Evolutionary conservation across 169 alveolate genomes (phyloP).

Genomic region (Eimeria necatrix): DNA sequence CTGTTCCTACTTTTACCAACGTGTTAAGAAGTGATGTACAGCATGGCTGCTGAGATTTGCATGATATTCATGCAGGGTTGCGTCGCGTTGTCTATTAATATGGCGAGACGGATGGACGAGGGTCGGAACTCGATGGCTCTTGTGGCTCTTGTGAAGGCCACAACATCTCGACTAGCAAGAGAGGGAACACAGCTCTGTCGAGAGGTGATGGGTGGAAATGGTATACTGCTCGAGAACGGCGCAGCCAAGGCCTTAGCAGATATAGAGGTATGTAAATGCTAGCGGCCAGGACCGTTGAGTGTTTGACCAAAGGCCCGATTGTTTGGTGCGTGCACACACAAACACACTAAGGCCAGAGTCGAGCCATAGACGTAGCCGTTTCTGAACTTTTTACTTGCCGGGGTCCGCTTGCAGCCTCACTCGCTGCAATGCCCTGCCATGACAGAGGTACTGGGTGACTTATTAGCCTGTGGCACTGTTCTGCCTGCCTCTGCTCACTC

Average conservation of each 20-base stretch:
- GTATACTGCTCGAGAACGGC: constrained; percentile 87
- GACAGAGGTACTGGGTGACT: neutral
- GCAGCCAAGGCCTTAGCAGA: constrained; percentile 88
- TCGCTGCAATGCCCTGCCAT: neutral
- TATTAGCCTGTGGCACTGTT: neutral
- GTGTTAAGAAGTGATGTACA: neutral
- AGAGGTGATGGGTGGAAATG: constrained; percentile 92
- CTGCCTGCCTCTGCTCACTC: neutral
- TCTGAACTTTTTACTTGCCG: neutral
- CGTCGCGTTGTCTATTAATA: constrained; percentile 60
- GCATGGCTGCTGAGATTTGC: neutral
- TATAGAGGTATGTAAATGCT: constrained; percentile 83
- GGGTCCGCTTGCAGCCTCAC: neutral
- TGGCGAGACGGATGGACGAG: constrained; percentile 83
- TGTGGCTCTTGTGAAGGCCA: constrained; percentile 88
- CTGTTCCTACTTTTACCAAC: neutral
- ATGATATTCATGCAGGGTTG: constrained; percentile 13
- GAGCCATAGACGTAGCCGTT: neutral
- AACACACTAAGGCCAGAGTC: neutral
- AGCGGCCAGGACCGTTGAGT: neutral
- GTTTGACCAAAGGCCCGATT: neutral
- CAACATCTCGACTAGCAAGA: constrained; percentile 84
- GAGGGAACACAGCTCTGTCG: constrained; percentile 89
- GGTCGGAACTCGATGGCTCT: constrained; percentile 85
- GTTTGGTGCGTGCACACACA: neutral